Percentiles rank a stretch among this genome's conserved stretches.
phyloP scores from a whole-genome alignment of 2,329 filamentous ascomycete species.

The Aspergillus persii region DNA sequence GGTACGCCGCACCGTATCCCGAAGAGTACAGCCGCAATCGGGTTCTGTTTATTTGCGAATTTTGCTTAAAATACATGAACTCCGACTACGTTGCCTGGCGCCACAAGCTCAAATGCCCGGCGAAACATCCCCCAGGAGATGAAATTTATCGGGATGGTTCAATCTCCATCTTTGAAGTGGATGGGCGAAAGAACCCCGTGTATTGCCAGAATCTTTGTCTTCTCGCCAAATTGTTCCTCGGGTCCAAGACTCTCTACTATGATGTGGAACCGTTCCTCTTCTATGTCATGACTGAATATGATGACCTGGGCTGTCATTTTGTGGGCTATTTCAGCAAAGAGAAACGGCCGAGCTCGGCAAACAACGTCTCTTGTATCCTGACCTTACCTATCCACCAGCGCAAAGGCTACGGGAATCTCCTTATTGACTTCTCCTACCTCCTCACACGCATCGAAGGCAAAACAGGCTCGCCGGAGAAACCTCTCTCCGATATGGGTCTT shows the following conservation, averaged over 20 bases:
- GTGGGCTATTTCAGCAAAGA: conserved; percentile 99
- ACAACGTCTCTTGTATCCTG: conserved; percentile 96
- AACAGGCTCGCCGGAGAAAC: conserved; percentile 94
- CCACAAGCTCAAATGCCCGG: conserved; percentile 94
- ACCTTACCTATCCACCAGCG: conserved; percentile 95
- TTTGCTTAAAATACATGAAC: conserved; percentile 99
- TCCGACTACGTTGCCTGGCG: conserved; percentile 98
- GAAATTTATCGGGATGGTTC: conserved; percentile 96
- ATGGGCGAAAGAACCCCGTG: conserved; percentile 86
- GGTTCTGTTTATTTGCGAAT: conserved; percentile 98
- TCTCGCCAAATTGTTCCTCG: conserved; percentile 91
- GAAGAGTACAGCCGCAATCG: conserved; percentile 97
- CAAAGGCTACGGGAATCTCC: conserved; percentile 91
- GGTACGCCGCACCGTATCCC: conserved; percentile 97
- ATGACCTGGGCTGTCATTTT: conserved; percentile 86
- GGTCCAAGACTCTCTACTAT: conserved; percentile 98
- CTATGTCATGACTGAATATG: conserved; percentile 92
- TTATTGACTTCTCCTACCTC: conserved; percentile 98
- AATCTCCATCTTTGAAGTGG: conserved; percentile 95
- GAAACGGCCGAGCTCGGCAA: conserved; percentile 88
- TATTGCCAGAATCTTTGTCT: conserved; percentile 97
- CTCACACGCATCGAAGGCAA: conserved; percentile 90
- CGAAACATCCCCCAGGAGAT: conserved; percentile 94
- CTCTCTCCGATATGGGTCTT: conserved; percentile 93
- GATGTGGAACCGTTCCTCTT: conserved; percentile 99